Base-by-base conservation (phyloP, 2,329 filamentous ascomycete genomes). In the Bipolaris oryzae region DNA sequence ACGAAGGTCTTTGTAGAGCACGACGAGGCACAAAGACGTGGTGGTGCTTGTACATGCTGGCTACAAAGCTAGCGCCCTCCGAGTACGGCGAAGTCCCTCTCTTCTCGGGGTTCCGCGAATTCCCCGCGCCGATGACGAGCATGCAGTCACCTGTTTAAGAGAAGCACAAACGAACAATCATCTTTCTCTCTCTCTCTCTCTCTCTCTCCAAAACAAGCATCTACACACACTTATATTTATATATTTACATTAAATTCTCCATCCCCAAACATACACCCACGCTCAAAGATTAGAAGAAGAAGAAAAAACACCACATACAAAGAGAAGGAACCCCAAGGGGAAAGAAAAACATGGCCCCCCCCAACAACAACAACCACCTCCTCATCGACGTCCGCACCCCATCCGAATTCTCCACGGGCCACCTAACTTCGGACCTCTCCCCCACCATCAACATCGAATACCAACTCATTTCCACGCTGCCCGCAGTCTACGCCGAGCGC, bases 371-470 rank as follows among this genome's bases (percentile, higher is more conserved):
- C n/a, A n/a, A n/a, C n/a, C n/a, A 66, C 33, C 62, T 68, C 47
- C 67, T 77, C 7, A 63, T 77, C 45, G 75, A 77, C 50, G 75
- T 77, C 18, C 74, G 75, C 53, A 70, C 70, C 7, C 70, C 74
- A n/a, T 49, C 48, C 38, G 75, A 77, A 59, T 76, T 72, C 64
- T 59, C 70, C 15, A 71, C 73, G 7, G 73, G 74, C 45, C 51
- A 57, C 9, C 69, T 76, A 18, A 58, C 63, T 16, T 61, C 59
- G 53, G 64, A 66, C 48, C 54, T 71, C 20, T 55, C 62, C 3
- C 52, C 60, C 1, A 74, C 75, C 7, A 53, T 76, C 35, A 77
- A 77, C 62, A 74, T 77, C 50, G 73, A 75, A 46, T 76, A 75
- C 68, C 68, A 71, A 39, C n/a, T 50, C 38, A 76, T 77, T 50